A percentile compares a stretch with the other conserved stretches of the same genome.
phyloP scores from a whole-genome alignment of 192 early-diverging fungal species.

The Coemansia sp. region DNA sequence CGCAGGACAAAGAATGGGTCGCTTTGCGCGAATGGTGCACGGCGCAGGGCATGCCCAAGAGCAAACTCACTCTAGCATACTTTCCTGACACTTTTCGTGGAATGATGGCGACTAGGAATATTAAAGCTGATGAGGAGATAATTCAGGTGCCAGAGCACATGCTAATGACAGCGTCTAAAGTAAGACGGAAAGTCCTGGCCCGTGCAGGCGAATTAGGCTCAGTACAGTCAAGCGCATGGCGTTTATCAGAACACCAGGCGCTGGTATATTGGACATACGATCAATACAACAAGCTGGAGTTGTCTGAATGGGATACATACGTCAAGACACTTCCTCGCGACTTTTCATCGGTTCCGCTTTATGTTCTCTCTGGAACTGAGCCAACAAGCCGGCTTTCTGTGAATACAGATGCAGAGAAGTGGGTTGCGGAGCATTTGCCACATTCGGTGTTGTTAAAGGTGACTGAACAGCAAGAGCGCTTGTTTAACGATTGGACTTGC shows the following conservation, averaged over 20 bases:
- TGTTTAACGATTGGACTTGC: conserved; percentile 28
- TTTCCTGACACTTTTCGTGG: conserved; percentile 47
- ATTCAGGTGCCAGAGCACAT: conserved; percentile 42
- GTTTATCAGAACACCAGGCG: conserved; percentile 41
- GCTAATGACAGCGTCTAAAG: conserved; percentile 43
- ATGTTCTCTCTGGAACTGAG: conserved; percentile 20
- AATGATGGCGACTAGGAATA: conserved; percentile 50
- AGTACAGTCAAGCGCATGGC: neutral
- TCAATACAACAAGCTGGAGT: conserved; percentile 1
- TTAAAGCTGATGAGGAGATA: conserved; percentile 29
- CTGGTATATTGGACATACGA: conserved; percentile 34
- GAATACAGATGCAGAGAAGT: neutral
- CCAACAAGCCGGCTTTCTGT: conserved; percentile 13
- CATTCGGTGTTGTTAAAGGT: conserved; percentile 14
- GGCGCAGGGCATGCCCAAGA: conserved; percentile 26
- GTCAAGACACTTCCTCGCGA: conserved; percentile 30
- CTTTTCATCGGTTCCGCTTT: conserved; percentile 41
- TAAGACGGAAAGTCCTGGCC: conserved; percentile 3
- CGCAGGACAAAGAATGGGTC: conserved; percentile 24
- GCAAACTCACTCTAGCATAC: conserved; percentile 35
- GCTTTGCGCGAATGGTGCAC: conserved; percentile 41
- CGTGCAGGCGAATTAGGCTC: neutral
- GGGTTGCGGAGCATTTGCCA: conserved; percentile 35
- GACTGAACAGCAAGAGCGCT: conserved; percentile 22
- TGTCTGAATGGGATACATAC: conserved; percentile 26